Percentiles rank a stretch among this genome's conserved stretches.
phyloP scores from a whole-genome alignment of 139 green algal genomes.

The Volvox africanus region DNA sequence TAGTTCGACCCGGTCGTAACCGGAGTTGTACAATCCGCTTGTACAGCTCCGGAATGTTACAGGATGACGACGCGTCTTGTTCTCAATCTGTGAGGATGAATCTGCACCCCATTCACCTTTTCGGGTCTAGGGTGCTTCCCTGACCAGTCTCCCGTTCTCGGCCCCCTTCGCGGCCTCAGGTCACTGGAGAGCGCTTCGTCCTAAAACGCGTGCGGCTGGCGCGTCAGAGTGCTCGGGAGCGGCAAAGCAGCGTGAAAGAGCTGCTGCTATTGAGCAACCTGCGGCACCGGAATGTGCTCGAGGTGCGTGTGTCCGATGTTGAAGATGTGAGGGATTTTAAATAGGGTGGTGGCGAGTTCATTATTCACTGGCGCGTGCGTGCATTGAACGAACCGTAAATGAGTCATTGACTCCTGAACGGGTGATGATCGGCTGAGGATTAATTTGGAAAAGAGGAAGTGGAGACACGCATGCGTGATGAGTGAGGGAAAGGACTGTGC shows the following conservation, averaged over 20 bases:
- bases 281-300: slow-evolving; percentile 52
- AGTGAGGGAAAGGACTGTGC: not conserved
- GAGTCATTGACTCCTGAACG: not conserved
- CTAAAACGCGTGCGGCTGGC: slow-evolving; percentile 56
- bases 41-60: no score
- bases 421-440: not conserved
- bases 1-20: no score
- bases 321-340: not conserved
- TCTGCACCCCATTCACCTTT: not conserved
- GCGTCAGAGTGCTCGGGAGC: slow-evolving; percentile 48
- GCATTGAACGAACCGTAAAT: no score
- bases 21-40: no score
- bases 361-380: no score
- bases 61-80: no score
- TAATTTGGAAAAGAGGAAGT: not conserved
- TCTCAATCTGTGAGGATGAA: not conserved
- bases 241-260: slow-evolving; percentile 42
- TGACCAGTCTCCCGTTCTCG: not conserved
- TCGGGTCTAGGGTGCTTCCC: not conserved
- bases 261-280: slow-evolving; percentile 55
- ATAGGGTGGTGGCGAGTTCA: no score
- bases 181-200: slow-evolving; percentile 44
- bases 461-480: not conserved
- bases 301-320: not conserved
- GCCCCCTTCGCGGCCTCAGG: not conserved